Percentiles rank a stretch among this genome's conserved stretches.
Conservation (phyloP, 1,284 basidiomycete genomes). For the Moesziomyces globuligerus region DNA sequence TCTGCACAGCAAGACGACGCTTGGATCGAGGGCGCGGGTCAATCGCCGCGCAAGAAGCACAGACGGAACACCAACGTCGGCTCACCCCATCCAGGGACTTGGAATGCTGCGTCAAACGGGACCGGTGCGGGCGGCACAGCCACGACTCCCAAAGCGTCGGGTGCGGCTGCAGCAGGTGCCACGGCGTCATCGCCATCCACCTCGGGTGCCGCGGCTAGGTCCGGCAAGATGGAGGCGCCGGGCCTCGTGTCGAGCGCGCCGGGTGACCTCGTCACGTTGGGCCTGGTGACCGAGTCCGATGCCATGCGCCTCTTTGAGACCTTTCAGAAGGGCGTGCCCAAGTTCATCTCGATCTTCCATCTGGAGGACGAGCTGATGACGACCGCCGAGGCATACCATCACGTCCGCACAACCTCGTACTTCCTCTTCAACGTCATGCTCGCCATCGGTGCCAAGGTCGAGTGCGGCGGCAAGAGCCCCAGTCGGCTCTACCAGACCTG, state of each 20-base stretch:
- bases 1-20: slow-evolving; percentile 5
- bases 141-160: not conserved
- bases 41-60: slow-evolving; percentile 27
- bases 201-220: slow-evolving; percentile 6
- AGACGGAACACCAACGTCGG: slow-evolving; percentile 13
- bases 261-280: slow-evolving; percentile 42
- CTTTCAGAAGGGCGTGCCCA: slow-evolving; percentile 69
- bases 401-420: slow-evolving; percentile 83
- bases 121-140: slow-evolving; percentile 4
- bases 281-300: slow-evolving; percentile 79
- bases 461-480: slow-evolving; percentile 84
- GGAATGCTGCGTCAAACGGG: slow-evolving; percentile 3
- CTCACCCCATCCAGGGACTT: slow-evolving; percentile 9
- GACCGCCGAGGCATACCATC: slow-evolving; percentile 74
- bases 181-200: slow-evolving; percentile 14
- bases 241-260: slow-evolving; percentile 24
- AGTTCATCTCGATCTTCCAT: slow-evolving; percentile 93
- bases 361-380: slow-evolving; percentile 91
- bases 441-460: slow-evolving; percentile 88
- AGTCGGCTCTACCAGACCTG: slow-evolving; percentile 86
- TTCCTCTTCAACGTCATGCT: slow-evolving; percentile 92
- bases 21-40: slow-evolving; percentile 3
- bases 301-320: slow-evolving; percentile 70
- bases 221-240: slow-evolving; percentile 46
- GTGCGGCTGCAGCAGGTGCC: not conserved